A percentile compares a stretch with the other conserved stretches of the same genome.
Conservation (phyloP, 2,329 filamentous ascomycete species). For the Cadophora sp. region DNA sequence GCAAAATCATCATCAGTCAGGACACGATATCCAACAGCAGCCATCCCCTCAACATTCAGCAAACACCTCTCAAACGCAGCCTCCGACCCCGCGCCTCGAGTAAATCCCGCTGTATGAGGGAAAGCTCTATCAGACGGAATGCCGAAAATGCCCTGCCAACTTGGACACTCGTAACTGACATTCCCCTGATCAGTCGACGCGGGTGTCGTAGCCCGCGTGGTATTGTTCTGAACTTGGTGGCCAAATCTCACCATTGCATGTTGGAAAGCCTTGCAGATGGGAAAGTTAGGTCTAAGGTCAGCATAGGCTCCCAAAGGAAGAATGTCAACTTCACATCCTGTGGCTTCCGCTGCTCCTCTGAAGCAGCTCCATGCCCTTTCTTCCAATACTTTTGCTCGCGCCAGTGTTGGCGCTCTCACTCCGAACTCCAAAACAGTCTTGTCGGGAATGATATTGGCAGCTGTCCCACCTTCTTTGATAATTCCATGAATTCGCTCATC, state of each 20-base stretch:
- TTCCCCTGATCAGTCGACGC: slow-evolving; percentile 15
- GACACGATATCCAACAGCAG: not conserved
- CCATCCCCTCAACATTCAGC: slow-evolving; percentile 5
- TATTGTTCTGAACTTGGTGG: not conserved
- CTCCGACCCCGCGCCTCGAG: not conserved
- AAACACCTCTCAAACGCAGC: not conserved
- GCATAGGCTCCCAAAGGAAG: not conserved
- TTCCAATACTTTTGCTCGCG: not conserved
- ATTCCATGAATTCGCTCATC: slow-evolving; percentile 16
- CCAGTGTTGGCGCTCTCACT: not conserved
- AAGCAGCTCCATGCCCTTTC: slow-evolving; percentile 3
- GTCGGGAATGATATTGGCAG: slow-evolving; percentile 8
- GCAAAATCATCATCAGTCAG: slow-evolving; percentile 6
- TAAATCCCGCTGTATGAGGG: slow-evolving; percentile 2
- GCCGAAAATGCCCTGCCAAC: not conserved
- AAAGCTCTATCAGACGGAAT: not conserved
- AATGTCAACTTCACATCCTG: slow-evolving; percentile 9
- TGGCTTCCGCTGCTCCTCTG: not conserved
- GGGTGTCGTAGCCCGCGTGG: not conserved
- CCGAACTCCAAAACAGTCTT: not conserved
- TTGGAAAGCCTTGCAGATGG: slow-evolving; percentile 2
- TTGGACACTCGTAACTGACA: slow-evolving; percentile 13
- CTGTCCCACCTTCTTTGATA: slow-evolving; percentile 8
- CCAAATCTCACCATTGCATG: not conserved
- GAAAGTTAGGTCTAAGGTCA: not conserved